A percentile compares a stretch with the other conserved stretches of the same genome.
Conservation (phyloP, 2,329 filamentous ascomycete species). For the Elsinoe arachidis region DNA sequence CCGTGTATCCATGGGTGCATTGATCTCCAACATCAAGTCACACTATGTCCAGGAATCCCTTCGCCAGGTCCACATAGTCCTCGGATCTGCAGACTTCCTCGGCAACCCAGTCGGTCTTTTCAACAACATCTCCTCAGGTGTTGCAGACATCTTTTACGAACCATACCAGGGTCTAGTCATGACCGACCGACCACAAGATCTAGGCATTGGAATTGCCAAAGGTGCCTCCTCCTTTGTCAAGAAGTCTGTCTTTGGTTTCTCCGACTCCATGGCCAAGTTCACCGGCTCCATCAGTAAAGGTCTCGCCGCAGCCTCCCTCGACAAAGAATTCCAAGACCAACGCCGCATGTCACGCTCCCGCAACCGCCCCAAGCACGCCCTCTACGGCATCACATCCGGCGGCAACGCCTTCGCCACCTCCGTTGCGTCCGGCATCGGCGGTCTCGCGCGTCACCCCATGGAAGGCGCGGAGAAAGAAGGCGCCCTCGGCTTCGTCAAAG, state of each 20-base stretch:
- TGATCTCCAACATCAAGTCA: slow-evolving; percentile 78
- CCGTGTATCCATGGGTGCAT: slow-evolving; percentile 73
- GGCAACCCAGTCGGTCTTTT: slow-evolving; percentile 96
- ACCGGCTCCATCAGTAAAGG: slow-evolving; percentile 97
- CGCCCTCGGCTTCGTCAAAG: slow-evolving; percentile 90
- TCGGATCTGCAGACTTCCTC: slow-evolving; percentile 94
- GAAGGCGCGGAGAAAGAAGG: slow-evolving; percentile 96
- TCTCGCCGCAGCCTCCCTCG: slow-evolving; percentile 84
- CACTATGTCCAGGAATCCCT: slow-evolving; percentile 97
- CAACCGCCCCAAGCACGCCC: slow-evolving; percentile 91
- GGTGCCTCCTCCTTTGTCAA: slow-evolving; percentile 96
- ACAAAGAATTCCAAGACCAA: slow-evolving; percentile 97
- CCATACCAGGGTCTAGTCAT: slow-evolving; percentile 96
- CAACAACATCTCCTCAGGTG: slow-evolving; percentile 95
- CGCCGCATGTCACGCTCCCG: slow-evolving; percentile 86
- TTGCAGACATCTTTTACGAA: slow-evolving; percentile 98
- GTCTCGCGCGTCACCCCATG: slow-evolving; percentile 83
- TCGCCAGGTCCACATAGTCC: slow-evolving; percentile 92
- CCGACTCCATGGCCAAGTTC: slow-evolving; percentile 94
- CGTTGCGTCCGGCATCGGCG: slow-evolving; percentile 86
- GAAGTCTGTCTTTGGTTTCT: slow-evolving; percentile 96
- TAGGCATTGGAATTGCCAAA: slow-evolving; percentile 91
- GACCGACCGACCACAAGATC: slow-evolving; percentile 88
- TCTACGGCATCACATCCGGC: slow-evolving; percentile 91
- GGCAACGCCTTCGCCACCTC: slow-evolving; percentile 92